Evolutionary conservation across 192 early-diverging fungal species (phyloP).

Genomic region (Endogone sp.): DNA sequence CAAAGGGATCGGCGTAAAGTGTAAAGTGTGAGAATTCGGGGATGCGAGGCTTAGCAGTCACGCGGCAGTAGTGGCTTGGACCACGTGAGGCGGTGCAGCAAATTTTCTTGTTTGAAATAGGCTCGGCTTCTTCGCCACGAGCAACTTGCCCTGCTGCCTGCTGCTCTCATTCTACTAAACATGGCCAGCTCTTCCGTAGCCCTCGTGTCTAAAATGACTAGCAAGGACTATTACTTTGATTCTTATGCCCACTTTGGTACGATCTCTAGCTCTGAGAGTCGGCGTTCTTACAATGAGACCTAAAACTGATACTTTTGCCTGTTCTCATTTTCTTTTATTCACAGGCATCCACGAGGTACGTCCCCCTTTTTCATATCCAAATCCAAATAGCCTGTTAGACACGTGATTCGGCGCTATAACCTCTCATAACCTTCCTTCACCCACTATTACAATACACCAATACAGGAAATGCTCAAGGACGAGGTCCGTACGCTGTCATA

Average conservation of each 20-base stretch:
- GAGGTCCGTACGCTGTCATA: slow-evolving; percentile 92
- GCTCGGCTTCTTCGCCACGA: too few species aligned
- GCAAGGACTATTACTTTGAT: slow-evolving; percentile 94
- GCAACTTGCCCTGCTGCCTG: too few species aligned
- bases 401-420: too few species aligned
- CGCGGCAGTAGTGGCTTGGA: too few species aligned
- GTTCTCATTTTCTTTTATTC: background rate
- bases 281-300: background rate
- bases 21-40: too few species aligned
- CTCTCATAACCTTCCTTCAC: background rate
- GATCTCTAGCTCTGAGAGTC: slow-evolving; percentile 12
- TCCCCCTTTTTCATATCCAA: background rate
- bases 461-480: slow-evolving; percentile 96
- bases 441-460: background rate
- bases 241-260: slow-evolving; percentile 94
- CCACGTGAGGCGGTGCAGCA: too few species aligned
- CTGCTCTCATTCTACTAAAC: too few species aligned
- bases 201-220: slow-evolving; percentile 8
- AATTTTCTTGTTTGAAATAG: too few species aligned
- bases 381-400: too few species aligned
- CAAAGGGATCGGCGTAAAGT: too few species aligned
- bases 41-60: too few species aligned
- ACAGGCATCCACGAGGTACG: slow-evolving; percentile 4
- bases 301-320: background rate
- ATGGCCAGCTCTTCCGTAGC: too few species aligned